phyloP scores from a whole-genome alignment of 1,284 basidiomycete genomes.

The Pseudozyma sp. region DNA sequence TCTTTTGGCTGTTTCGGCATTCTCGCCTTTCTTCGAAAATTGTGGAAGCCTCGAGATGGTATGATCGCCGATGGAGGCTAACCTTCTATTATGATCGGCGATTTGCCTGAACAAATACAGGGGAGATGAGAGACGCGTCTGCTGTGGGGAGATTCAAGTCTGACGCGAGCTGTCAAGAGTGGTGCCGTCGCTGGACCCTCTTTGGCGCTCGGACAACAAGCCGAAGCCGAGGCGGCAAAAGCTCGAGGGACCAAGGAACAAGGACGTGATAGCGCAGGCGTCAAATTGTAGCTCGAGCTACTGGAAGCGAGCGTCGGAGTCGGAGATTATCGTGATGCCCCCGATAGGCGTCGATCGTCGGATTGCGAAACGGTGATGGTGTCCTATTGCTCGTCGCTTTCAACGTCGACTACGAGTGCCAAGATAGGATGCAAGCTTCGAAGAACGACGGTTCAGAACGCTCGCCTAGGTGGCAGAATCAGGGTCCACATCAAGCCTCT shows the following conservation, averaged over 20 bases:
- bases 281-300: background rate
- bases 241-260: background rate
- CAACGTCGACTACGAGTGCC: background rate
- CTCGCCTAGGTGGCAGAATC: no score
- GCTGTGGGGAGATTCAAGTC: background rate
- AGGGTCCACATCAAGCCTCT: no score
- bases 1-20: slow-evolving; percentile 1
- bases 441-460: background rate
- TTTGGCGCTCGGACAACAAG: no score
- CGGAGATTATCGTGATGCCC: slow-evolving; percentile 5
- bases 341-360: slow-evolving; percentile 17
- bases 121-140: no score
- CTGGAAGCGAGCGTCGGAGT: slow-evolving; percentile 30
- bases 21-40: slow-evolving; percentile 23
- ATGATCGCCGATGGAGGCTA: slow-evolving; percentile 12
- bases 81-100: no score
- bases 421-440: background rate
- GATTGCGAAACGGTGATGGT: slow-evolving; percentile 5
- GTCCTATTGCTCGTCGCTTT: no score
- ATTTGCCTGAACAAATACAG: no score
- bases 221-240: no score
- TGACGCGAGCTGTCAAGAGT: background rate
- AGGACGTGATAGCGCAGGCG: slow-evolving; percentile 7
- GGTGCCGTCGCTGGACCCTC: no score
- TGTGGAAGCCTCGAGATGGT: slow-evolving; percentile 14